Percentiles rank a stretch among this genome's conserved stretches.
Conservation (phyloP, 1,139 yeast genomes). For the Blastobotrys aristatus region DNA sequence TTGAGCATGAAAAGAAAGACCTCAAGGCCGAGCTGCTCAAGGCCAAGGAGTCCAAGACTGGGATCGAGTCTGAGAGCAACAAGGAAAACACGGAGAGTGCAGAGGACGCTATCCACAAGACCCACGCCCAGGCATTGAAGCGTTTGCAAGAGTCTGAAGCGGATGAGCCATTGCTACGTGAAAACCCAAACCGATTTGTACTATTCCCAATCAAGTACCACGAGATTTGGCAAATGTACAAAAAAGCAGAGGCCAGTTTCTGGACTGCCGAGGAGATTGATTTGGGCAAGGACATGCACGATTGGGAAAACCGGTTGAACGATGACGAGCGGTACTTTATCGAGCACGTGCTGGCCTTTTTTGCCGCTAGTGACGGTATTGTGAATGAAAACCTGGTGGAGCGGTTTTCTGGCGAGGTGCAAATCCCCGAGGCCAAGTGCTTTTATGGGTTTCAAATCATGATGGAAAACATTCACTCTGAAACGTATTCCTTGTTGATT, state of each 20-base stretch:
- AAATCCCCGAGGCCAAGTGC: slow-evolving; percentile 95
- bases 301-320: slow-evolving; percentile 81
- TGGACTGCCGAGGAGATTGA: slow-evolving; percentile 99
- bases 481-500: slow-evolving; percentile 89
- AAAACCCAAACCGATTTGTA: slow-evolving; percentile 87
- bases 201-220: slow-evolving; percentile 96
- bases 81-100: slow-evolving; percentile 20
- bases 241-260: slow-evolving; percentile 98
- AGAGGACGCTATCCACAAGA: slow-evolving; percentile 14
- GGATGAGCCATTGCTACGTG: slow-evolving; percentile 83
- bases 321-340: slow-evolving; percentile 89
- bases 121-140: slow-evolving; percentile 27
- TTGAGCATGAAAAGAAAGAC: slow-evolving; percentile 16
- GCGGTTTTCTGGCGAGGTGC: slow-evolving; percentile 95
- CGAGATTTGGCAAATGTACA: slow-evolving; percentile 98
- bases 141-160: slow-evolving; percentile 67
- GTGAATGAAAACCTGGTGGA: slow-evolving; percentile 96
- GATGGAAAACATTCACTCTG: slow-evolving; percentile 99
- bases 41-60: slow-evolving; percentile 16
- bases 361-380: slow-evolving; percentile 97
- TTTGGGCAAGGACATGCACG: slow-evolving; percentile 80
- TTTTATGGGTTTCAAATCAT: slow-evolving; percentile 98
- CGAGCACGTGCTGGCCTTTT: slow-evolving; percentile 92
- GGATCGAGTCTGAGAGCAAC: slow-evolving; percentile 12
- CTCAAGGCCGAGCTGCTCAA: slow-evolving; percentile 25